Percentiles rank a stretch among this genome's conserved stretches.
phyloP scores from a whole-genome alignment of 257 asterid species.

The Solanum virginianum region DNA sequence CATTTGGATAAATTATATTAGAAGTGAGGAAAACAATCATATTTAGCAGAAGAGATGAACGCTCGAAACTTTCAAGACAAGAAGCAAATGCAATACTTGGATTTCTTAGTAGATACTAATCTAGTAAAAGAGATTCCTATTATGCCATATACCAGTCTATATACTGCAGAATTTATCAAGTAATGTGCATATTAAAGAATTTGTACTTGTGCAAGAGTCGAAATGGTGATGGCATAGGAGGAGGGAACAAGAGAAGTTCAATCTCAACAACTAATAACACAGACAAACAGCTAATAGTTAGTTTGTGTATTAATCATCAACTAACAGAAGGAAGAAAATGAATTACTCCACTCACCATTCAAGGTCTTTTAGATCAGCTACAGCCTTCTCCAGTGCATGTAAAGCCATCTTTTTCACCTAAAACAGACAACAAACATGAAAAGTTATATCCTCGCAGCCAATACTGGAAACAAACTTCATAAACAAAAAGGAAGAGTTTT shows the following conservation, averaged over 20 bases:
- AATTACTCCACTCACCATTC: not conserved
- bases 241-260: not conserved
- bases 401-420: slow-evolving; percentile 48
- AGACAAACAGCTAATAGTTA: not conserved
- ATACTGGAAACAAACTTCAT: not conserved
- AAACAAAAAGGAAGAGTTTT: not conserved
- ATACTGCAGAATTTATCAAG: not conserved
- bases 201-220: not conserved
- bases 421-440: not conserved
- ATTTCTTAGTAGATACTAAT: not conserved
- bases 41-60: not conserved
- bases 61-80: not conserved
- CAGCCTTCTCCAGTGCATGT: slow-evolving; percentile 24
- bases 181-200: not conserved
- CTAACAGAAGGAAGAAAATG: not conserved
- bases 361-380: slow-evolving; percentile 1
- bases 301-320: not conserved
- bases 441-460: not conserved
- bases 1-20: not conserved
- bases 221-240: not conserved
- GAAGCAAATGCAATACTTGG: not conserved
- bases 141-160: not conserved
- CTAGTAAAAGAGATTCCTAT: not conserved
- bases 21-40: not conserved
- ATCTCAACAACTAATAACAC: not conserved